These are phyloP conservation scores for Hypoxylon sp. DNA, from an alignment of 2,329 filamentous ascomycete species.

Conservation along the genomic window DNA sequence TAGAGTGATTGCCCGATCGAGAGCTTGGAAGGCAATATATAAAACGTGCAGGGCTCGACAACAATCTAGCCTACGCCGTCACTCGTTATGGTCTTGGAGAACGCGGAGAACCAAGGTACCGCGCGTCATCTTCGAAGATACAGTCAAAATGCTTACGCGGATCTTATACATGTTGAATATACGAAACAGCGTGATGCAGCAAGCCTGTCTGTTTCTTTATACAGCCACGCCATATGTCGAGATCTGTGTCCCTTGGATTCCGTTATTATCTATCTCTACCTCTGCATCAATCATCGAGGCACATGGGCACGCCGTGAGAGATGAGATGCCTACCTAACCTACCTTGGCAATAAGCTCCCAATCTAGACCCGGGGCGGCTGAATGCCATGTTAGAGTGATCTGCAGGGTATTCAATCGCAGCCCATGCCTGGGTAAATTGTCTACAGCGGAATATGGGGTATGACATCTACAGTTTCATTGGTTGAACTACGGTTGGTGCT, in stretches of 20 bases:
- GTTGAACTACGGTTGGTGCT: not conserved
- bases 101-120: constrained; percentile 24
- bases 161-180: not conserved
- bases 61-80: constrained; percentile 22
- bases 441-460: constrained; percentile 8
- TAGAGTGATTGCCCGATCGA: constrained; percentile 24
- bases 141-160: not conserved
- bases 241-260: not conserved
- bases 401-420: constrained; percentile 9
- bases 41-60: constrained; percentile 30
- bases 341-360: constrained; percentile 28
- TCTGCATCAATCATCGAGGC: not conserved
- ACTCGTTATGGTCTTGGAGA: constrained; percentile 7
- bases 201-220: not conserved
- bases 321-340: constrained; percentile 20
- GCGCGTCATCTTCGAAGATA: not conserved
- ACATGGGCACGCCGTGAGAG: not conserved
- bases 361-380: constrained; percentile 27
- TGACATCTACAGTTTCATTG: constrained; percentile 13
- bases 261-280: not conserved
- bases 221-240: not conserved
- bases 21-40: constrained; percentile 27
- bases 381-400: constrained; percentile 25
- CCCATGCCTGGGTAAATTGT: constrained; percentile 26
- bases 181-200: not conserved